Evolutionary conservation across 495 filamentous ascomycete species (phyloP).

Genomic region (Aspergillus bertholletiae): DNA sequence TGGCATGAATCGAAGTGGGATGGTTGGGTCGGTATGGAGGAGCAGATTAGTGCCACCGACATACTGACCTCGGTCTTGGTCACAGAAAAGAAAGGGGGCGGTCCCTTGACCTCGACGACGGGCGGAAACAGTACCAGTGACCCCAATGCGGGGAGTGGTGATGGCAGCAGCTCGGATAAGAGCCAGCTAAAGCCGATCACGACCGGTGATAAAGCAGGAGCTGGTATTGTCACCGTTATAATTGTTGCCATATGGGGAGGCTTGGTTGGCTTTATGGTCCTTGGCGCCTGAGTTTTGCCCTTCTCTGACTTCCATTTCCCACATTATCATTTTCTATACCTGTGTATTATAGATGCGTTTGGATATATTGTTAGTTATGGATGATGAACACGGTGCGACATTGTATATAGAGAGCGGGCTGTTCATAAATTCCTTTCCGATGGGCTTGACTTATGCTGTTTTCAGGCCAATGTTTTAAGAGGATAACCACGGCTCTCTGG

Average conservation of each 20-base stretch:
- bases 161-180: constrained; percentile 2
- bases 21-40: constrained; percentile 55
- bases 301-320: not conserved
- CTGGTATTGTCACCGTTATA: constrained; percentile 57
- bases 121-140: constrained; percentile 48
- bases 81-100: constrained; percentile 4
- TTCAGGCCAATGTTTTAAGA: too few species aligned
- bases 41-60: constrained; percentile 52
- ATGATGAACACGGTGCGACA: too few species aligned
- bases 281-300: constrained; percentile 2
- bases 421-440: too few species aligned
- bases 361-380: too few species aligned
- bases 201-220: constrained; percentile 54
- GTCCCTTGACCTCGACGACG: constrained; percentile 33
- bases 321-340: not conserved
- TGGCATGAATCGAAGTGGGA: constrained; percentile 66
- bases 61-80: constrained; percentile 36
- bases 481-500: too few species aligned
- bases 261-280: constrained; percentile 18
- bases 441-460: too few species aligned
- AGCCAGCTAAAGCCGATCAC: constrained; percentile 37
- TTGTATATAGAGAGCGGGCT: too few species aligned
- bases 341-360: too few species aligned
- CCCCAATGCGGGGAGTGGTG: constrained; percentile 34
- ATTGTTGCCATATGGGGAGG: constrained; percentile 37